A percentile compares a stretch with the other conserved stretches of the same genome.
phyloP scores from a whole-genome alignment of 257 asterid genomes.

The Henckelia pumila region DNA sequence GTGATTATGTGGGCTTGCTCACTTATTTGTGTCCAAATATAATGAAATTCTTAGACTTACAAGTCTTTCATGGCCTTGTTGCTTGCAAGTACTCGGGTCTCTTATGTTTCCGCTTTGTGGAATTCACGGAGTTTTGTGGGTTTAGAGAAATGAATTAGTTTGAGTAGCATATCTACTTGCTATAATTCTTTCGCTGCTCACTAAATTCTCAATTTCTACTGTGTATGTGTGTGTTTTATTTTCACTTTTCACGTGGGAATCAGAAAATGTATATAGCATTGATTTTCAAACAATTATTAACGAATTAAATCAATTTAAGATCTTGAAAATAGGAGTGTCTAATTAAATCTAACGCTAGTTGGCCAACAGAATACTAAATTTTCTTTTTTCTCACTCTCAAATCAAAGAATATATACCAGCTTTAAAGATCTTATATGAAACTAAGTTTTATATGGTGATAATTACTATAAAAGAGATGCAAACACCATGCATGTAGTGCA shows the following conservation, averaged over 20 bases:
- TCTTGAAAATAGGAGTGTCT: neutral
- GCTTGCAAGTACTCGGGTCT: neutral
- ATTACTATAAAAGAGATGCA: neutral
- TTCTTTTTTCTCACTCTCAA: neutral
- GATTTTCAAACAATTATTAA: neutral
- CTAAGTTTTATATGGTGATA: neutral
- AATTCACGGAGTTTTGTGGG: neutral
- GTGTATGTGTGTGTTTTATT: no score
- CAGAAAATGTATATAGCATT: neutral
- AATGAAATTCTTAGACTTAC: neutral
- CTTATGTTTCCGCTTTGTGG: neutral
- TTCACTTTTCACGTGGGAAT: neutral
- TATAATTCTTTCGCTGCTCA: neutral
- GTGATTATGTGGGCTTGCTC: neutral
- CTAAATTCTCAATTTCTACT: neutral
- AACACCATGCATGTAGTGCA: neutral
- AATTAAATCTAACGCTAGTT: neutral
- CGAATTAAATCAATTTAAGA: no score
- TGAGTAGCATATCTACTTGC: neutral
- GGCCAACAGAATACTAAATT: neutral
- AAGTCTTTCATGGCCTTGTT: neutral
- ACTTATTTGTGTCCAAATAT: neutral
- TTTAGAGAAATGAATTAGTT: neutral
- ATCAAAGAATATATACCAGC: neutral
- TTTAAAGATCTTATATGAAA: neutral